phyloP scores from a whole-genome alignment of 805 yeast genomes.

The Candida silvicultrix region DNA sequence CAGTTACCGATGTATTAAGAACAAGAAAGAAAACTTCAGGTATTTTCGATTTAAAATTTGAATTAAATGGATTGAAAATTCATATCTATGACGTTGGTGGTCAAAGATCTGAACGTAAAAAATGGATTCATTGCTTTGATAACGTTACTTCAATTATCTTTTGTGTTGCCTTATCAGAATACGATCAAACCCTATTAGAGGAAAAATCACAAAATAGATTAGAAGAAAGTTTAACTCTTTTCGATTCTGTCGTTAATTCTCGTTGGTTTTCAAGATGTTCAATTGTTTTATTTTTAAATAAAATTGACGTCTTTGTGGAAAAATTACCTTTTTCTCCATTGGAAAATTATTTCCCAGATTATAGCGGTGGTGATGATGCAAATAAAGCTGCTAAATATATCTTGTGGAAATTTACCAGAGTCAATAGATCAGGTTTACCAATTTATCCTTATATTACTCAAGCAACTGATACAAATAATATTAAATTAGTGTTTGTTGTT shows the following conservation, averaged over 20 bases:
- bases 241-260: slow-evolving; percentile 87
- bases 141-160: slow-evolving; percentile 85
- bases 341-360: slow-evolving; percentile 81
- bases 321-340: slow-evolving; percentile 77
- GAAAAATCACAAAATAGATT: slow-evolving; percentile 70
- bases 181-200: slow-evolving; percentile 81
- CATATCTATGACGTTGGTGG: slow-evolving; percentile 89
- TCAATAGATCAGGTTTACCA: slow-evolving; percentile 74
- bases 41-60: slow-evolving; percentile 75
- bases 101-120: slow-evolving; percentile 90
- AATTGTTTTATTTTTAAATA: slow-evolving; percentile 79
- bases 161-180: slow-evolving; percentile 87
- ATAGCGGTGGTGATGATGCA: slow-evolving; percentile 84
- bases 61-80: slow-evolving; percentile 59
- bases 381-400: slow-evolving; percentile 90
- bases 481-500: slow-evolving; percentile 79
- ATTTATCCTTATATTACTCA: slow-evolving; percentile 90
- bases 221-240: slow-evolving; percentile 75
- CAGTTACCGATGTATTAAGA: slow-evolving; percentile 70
- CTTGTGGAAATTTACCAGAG: slow-evolving; percentile 82
- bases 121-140: slow-evolving; percentile 97
- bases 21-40: slow-evolving; percentile 93
- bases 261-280: slow-evolving; percentile 90
- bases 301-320: slow-evolving; percentile 85
- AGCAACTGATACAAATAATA: slow-evolving; percentile 90